Evolutionary conservation across 2,329 filamentous ascomycete genomes (phyloP), one percentile per base, ranked within the genome.

Genomic region (Aspergillus bombycis): DNA sequence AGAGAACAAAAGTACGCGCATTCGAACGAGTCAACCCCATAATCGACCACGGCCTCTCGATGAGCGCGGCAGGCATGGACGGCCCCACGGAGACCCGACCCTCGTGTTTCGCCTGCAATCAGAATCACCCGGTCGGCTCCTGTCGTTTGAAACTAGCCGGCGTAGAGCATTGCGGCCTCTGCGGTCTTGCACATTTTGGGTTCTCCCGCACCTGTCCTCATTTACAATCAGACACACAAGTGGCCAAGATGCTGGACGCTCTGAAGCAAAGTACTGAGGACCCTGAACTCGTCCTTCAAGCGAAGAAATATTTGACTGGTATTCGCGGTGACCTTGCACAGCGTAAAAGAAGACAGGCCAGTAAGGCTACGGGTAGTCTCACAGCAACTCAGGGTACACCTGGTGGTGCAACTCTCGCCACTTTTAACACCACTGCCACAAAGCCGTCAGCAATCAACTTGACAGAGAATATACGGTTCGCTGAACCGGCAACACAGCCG

Each of bases 211-310:
- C 82, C 10, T 92, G 89, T 70, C 86, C 88, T 16, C 86, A 89
- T 71, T 81, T 92, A 58, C 81, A 80, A 60, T 87, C 86, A 3
- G 86, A 91, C 65, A 84, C 83, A 3, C 85, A 91, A 70, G 81
- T 93, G 19, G 82, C 84, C 60, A 78, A 84, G 23, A 90, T 92
- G 82, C 78, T 93, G 19, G 83, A 87, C 61, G 84, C 85, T 0
- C 75, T 93, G 26, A 87, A 87, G 69, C 76, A 81, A 59, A 88
- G 84, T 60, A 82, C 81, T 0, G 89, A 91, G 71, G 79, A 82
- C 12, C 78, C 78, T 30, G 79, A 84, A 23, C 73, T 87, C 9
- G 78, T 89, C 12, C 80, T 83, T 12, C 72, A 80, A 32, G 88
- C 88, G 2, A 81, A 78, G 46, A 84, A 82, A 64, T 89, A 89